Conservation (phyloP, 2,329 filamentous ascomycete genomes). For the Leptographium radiaticola region DNA sequence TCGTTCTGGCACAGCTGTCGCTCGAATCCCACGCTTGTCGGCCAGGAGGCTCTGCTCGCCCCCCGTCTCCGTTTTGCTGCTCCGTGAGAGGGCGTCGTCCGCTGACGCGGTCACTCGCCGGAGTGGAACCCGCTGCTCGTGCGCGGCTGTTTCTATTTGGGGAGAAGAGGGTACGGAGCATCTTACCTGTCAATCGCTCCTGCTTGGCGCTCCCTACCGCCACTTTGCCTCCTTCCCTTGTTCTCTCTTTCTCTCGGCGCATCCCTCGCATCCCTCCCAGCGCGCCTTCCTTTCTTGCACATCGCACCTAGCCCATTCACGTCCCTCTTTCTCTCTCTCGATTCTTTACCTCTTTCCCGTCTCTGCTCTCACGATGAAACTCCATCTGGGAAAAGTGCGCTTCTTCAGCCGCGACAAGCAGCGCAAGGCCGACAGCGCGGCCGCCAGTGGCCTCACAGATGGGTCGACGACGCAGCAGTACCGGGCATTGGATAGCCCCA, state of each 20-base stretch:
- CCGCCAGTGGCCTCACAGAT: neutral
- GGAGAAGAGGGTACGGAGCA: no score
- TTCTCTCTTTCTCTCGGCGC: neutral
- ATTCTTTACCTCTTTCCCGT: neutral
- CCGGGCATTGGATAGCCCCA: conserved; percentile 13
- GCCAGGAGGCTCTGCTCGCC: no score
- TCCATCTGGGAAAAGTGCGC: conserved; percentile 16
- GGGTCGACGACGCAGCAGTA: conserved; percentile 11
- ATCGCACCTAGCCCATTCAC: neutral
- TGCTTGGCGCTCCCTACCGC: neutral
- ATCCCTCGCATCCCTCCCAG: neutral
- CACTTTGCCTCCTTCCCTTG: neutral
- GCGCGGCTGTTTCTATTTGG: no score
- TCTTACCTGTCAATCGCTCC: neutral
- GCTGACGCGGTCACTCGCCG: no score
- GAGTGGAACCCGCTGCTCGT: no score
- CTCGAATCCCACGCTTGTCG: no score
- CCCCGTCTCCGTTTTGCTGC: no score
- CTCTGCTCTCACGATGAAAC: neutral
- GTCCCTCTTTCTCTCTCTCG: neutral
- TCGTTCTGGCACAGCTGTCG: no score
- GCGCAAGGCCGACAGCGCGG: conserved; percentile 12
- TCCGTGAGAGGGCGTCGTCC: no score
- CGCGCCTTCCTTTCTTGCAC: neutral
- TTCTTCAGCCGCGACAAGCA: conserved; percentile 22